These are phyloP conservation scores for Tillandsia fasciculata DNA, from an alignment of 176 grass and related monocot species.

Conservation along the genomic window DNA sequence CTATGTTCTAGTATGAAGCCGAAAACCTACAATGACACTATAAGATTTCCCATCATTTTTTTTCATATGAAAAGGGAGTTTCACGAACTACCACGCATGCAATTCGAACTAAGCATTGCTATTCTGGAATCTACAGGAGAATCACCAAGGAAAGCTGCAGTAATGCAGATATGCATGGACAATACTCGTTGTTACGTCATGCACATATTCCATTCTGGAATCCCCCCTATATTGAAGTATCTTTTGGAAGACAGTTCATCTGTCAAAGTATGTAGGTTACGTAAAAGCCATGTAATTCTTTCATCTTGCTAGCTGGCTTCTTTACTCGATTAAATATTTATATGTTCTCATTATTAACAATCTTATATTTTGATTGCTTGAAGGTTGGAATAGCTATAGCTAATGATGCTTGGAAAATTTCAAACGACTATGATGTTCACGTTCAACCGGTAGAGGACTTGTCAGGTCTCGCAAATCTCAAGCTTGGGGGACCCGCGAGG, in stretches of 20 bases:
- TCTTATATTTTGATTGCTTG: conserved; percentile 14
- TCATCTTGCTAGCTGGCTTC: neutral
- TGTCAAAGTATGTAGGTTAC: conserved; percentile 50
- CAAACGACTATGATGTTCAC: conserved; percentile 59
- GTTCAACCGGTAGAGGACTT: conserved; percentile 73
- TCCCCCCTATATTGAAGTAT: conserved; percentile 51
- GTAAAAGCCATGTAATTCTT: neutral
- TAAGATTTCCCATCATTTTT: no score
- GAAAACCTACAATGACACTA: no score
- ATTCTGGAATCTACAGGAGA: conserved; percentile 42
- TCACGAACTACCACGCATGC: neutral
- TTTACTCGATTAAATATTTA: conserved; percentile 1
- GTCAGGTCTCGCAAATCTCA: conserved; percentile 65
- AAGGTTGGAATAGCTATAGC: conserved; percentile 83
- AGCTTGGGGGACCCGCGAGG: conserved; percentile 42
- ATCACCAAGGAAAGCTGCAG: conserved; percentile 58
- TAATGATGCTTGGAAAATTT: conserved; percentile 71
- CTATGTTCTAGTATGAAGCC: no score
- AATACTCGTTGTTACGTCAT: conserved; percentile 57
- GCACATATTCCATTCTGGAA: conserved; percentile 80
- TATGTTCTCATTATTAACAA: conserved; percentile 9
- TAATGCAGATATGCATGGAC: conserved; percentile 91
- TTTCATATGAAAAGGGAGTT: no score
- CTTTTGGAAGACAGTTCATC: conserved; percentile 65
- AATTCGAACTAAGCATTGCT: neutral